These are phyloP conservation scores for Starmerella apicola DNA, from an alignment of 805 yeast species.

Conservation along the genomic window DNA sequence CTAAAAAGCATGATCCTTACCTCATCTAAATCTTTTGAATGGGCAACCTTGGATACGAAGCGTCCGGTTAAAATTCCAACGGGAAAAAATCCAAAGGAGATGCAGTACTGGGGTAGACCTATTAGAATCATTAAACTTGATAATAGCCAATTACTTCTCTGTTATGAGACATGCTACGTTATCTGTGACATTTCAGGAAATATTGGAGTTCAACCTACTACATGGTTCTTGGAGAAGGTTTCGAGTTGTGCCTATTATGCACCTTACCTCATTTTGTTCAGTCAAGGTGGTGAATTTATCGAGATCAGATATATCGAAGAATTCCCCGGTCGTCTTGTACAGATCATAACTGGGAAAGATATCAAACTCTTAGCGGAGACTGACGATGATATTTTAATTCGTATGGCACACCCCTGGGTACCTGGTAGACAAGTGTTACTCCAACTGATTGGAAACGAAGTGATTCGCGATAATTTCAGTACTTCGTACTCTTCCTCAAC, in stretches of 20 bases:
- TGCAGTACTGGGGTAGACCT: constrained; percentile 28
- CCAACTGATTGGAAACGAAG: constrained; percentile 23
- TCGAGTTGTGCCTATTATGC: constrained; percentile 27
- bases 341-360: constrained; percentile 62
- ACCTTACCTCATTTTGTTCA: constrained; percentile 41
- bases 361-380: constrained; percentile 35
- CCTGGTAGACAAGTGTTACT: constrained; percentile 51
- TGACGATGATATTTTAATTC: constrained; percentile 31
- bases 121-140: constrained; percentile 42
- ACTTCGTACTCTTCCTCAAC: constrained; percentile 15
- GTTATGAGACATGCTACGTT: constrained; percentile 60
- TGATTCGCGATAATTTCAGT: constrained; percentile 7
- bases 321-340: constrained; percentile 30
- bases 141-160: constrained; percentile 42
- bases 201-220: constrained; percentile 30
- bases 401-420: constrained; percentile 53
- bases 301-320: constrained; percentile 51
- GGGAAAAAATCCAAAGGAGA: constrained; percentile 7
- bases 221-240: constrained; percentile 31
- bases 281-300: constrained; percentile 43
- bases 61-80: constrained; percentile 46
- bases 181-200: constrained; percentile 42
- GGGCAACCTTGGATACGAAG: constrained; percentile 47
- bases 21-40: constrained; percentile 53
- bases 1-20: constrained; percentile 49